Conservation (phyloP, 306 rosid species). For the Astragalus glycyphyllos region DNA sequence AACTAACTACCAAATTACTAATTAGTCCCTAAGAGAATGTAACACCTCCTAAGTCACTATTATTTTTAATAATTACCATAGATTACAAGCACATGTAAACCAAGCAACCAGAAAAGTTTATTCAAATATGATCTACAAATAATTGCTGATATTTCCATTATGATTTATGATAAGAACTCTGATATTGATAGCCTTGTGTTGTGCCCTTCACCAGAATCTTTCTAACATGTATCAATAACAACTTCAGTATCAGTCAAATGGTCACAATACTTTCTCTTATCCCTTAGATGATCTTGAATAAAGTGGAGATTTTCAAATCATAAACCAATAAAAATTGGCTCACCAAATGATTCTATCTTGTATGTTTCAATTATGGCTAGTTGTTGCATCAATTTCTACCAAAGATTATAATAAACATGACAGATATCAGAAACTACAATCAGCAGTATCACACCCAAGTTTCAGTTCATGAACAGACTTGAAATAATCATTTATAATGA, state of each 20-base stretch:
- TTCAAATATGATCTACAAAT: slow-evolving; percentile 29
- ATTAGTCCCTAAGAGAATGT: too few species aligned
- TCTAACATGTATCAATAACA: slow-evolving; percentile 3
- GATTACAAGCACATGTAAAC: neutral
- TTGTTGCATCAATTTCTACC: slow-evolving; percentile 9
- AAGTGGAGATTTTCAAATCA: neutral
- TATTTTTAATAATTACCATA: too few species aligned
- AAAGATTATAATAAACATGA: neutral
- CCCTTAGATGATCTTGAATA: neutral
- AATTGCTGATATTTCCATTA: slow-evolving; percentile 9
- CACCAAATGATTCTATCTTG: neutral
- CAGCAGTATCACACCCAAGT: slow-evolving; percentile 1
- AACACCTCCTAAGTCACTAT: too few species aligned
- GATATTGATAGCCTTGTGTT: neutral
- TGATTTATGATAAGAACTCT: slow-evolving; percentile 17
- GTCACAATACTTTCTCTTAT: slow-evolving; percentile 12
- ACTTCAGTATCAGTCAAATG: slow-evolving; percentile 15
- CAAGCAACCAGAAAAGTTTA: slow-evolving; percentile 4
- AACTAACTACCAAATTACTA: too few species aligned
- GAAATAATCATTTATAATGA: neutral
- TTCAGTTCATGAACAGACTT: neutral
- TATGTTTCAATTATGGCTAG: slow-evolving; percentile 14
- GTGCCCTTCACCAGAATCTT: slow-evolving; percentile 13
- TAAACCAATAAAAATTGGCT: neutral
- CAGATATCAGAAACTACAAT: neutral